A percentile compares a stretch with the other conserved stretches of the same genome.
These are phyloP conservation scores for Tricholoma bakamatsutake DNA, from an alignment of 768 basidiomycete species.

Conservation along the genomic window DNA sequence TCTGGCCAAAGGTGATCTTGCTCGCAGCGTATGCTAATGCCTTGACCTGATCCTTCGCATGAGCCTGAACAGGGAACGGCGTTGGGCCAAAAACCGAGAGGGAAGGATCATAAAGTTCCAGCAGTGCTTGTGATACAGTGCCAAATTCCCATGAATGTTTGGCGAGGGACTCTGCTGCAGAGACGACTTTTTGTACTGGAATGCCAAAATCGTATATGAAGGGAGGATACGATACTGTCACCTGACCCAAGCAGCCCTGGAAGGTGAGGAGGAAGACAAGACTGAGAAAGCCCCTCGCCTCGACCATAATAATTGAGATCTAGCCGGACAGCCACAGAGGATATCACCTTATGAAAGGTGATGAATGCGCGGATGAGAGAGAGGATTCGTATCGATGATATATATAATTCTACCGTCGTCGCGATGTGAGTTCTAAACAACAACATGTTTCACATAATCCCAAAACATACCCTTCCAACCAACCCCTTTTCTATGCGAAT, in stretches of 20 bases:
- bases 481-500: too few relatives aligned
- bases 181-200: slow-evolving; percentile 26
- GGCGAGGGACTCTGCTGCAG: slow-evolving; percentile 29
- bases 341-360: too few relatives aligned
- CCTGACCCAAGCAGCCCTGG: too few relatives aligned
- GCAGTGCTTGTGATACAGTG: slow-evolving; percentile 33
- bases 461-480: too few relatives aligned
- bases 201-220: slow-evolving; percentile 33
- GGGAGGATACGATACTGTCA: slow-evolving; percentile 6
- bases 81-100: slow-evolving; percentile 33
- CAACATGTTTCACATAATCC: too few relatives aligned
- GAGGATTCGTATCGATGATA: too few relatives aligned
- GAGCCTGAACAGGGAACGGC: slow-evolving; percentile 29
- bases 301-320: too few relatives aligned
- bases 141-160: slow-evolving; percentile 46
- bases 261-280: background rate
- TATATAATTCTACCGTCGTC: too few relatives aligned
- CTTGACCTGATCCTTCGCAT: slow-evolving; percentile 15
- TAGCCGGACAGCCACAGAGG: too few relatives aligned
- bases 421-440: too few relatives aligned
- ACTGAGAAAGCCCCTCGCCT: background rate
- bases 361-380: too few relatives aligned
- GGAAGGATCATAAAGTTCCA: slow-evolving; percentile 36
- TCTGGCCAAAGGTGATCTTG: slow-evolving; percentile 31
- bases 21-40: slow-evolving; percentile 32